Conservation (phyloP, 1,284 basidiomycete genomes). For the Cryptococcus neoformans region DNA sequence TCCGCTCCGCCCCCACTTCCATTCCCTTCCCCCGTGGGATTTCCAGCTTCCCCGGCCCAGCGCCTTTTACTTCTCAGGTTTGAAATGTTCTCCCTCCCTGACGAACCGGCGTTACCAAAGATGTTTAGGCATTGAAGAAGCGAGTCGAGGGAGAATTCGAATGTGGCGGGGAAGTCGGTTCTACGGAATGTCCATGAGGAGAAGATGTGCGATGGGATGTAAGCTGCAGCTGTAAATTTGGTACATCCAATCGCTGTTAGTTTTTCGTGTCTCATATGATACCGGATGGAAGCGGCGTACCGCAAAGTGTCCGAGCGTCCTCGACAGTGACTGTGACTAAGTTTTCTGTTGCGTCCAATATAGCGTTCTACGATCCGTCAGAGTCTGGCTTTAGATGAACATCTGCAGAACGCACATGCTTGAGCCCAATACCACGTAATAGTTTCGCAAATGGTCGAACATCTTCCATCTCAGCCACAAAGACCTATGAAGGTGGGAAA, state of each 20-base stretch:
- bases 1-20: constrained; percentile 29
- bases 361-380: constrained; percentile 61
- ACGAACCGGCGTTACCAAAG: constrained; percentile 70
- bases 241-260: background rate
- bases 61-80: constrained; percentile 19
- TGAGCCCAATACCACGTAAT: constrained; percentile 72
- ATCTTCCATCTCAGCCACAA: constrained; percentile 71
- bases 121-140: constrained; percentile 87
- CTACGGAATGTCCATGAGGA: constrained; percentile 65
- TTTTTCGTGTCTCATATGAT: background rate
- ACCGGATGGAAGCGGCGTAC: background rate
- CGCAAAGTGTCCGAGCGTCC: background rate
- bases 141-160: constrained; percentile 77
- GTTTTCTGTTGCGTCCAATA: constrained; percentile 57
- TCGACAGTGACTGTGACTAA: background rate
- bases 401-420: constrained; percentile 55
- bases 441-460: constrained; percentile 70
- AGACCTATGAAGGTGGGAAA: constrained; percentile 54
- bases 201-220: constrained; percentile 73
- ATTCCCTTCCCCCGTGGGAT: constrained; percentile 25
- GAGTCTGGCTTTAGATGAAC: too few relatives aligned
- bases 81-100: background rate
- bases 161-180: constrained; percentile 49
- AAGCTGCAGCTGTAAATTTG: constrained; percentile 70
- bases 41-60: constrained; percentile 52